Base-by-base conservation (phyloP, 768 basidiomycete genomes). In the Agaricus bisporus region DNA sequence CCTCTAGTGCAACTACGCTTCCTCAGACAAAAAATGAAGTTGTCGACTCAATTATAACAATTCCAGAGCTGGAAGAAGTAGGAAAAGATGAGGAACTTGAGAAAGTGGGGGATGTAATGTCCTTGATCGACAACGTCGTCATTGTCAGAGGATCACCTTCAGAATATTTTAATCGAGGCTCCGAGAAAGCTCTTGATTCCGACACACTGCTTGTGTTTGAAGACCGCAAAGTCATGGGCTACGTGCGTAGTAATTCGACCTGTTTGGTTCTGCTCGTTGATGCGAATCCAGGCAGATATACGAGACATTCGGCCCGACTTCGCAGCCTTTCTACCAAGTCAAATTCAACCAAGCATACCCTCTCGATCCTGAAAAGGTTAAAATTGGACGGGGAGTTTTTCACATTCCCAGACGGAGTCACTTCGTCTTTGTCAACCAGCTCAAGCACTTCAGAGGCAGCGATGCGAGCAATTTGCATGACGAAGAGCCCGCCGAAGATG, bases 401-500 rank as follows among this genome's bases (percentile, higher is more conserved):
- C 92, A 95, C 67, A 80, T 92, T 35, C 87, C 90, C 1, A 72
- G 76, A 38, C 82, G 82, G 39, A 94, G 93, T 67, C 77, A 80
- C 41, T 95, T 94, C 64, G 86, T 98, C 48, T 93, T 90, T 65
- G 76, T 93, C 42, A 74, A 78, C 36, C 80, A 85, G 43, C 77
- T 98, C 43, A 78, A 80, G 55, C 75, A 70, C 15, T 65, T 82
- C 57, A 94, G 85, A 64, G 95, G 95, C 39, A 93, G 90, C 58
- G 95, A 98, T 60, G 95, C 95, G 18, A 92, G 89, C 62, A 98
- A 98, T 64, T 76, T 93, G 9, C 83, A 93, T 59, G 95, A 98
- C 63, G 95, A 98, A 68, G 95, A 98, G 65, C 86, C 91, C 2
- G 88, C 75, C 1, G 93, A 91, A 17, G 81, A 91, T 51, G 95